Evolutionary conservation across 106 monocot species (phyloP), one percentile per base, ranked within the genome.

Genomic region (Acanthochlamys bracteata): DNA sequence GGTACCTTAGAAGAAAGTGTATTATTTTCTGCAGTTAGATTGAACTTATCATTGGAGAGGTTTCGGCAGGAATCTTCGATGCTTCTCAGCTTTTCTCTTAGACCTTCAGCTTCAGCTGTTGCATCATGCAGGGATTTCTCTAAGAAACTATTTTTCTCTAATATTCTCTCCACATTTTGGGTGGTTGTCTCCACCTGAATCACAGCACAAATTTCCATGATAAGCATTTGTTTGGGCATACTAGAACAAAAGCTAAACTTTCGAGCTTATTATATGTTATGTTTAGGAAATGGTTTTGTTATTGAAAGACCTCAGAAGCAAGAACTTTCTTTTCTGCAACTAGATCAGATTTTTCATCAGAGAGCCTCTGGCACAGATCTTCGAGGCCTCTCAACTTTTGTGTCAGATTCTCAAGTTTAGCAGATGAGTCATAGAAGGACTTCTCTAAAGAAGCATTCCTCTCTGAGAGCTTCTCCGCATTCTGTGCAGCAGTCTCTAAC

Each of bases 391-490:
- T 46, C 63, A 63, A 63, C 20, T 45, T 63, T 12, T 11, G 42
- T 22, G 42, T 42, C 20, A 63, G 20, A 45, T 7, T 21, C 13
- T 63, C 43, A 19, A 63, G 17, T 19, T 63, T 42, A 23, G 22
- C 12, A 20, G 26, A 40, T 40, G 39, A 14, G 15, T 62, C 61
- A 62, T 17, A 40, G 15, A 62, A 11, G 40, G 41, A 62, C 19
- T 41, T 42, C 61, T 62, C 39, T 17, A 62, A 41, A 20, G 41
- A 9, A 10, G 61, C 40, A 62, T 62, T 62, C 41, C 41, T 41
- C 61, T 62, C 61, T 41, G 61, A 62, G 20, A 62, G 33, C 6
- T 41, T 41, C 61, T 40, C 15, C 39, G 41, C 24, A 64, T 62
- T 41, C 41, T 41, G 13, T 1, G 61, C 13, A 62, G 39, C 13